Evolutionary conservation across 1,284 basidiomycete species (phyloP).

Genomic region (Ceratobasidium theobromae): DNA sequence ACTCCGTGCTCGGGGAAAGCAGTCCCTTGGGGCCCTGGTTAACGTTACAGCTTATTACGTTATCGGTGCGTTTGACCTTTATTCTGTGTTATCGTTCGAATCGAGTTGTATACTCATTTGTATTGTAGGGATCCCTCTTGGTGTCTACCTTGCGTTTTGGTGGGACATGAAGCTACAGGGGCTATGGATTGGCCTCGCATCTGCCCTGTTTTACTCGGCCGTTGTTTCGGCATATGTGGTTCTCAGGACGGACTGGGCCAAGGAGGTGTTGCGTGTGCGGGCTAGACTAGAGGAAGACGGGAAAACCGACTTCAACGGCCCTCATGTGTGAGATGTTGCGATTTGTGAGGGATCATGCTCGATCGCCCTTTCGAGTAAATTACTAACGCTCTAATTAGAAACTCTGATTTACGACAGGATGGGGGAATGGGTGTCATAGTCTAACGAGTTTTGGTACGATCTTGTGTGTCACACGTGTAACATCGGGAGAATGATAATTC

Average conservation of each 20-base stretch:
- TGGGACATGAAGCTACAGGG: slow-evolving; percentile 34
- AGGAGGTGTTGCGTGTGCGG: slow-evolving; percentile 33
- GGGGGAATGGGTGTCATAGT: background rate
- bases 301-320: background rate
- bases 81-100: background rate
- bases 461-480: background rate
- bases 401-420: background rate
- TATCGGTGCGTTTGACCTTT: slow-evolving; percentile 20
- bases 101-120: background rate
- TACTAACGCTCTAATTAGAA: too few relatives aligned
- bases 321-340: background rate
- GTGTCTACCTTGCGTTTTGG: slow-evolving; percentile 30
- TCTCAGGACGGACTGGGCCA: slow-evolving; percentile 34
- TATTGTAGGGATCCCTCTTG: slow-evolving; percentile 34
- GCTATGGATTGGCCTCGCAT: slow-evolving; percentile 36
- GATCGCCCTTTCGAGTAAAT: too few relatives aligned
- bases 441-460: background rate
- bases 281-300: slow-evolving; percentile 29
- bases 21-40: slow-evolving; percentile 35
- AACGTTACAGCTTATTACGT: slow-evolving; percentile 36
- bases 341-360: background rate
- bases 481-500: too few relatives aligned
- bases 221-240: slow-evolving; percentile 29
- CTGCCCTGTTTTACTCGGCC: slow-evolving; percentile 28
- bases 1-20: slow-evolving; percentile 32